A percentile compares a stretch with the other conserved stretches of the same genome.
Evolutionary conservation across 306 rosid species (phyloP).

Genomic region (Bauhinia variegata): DNA sequence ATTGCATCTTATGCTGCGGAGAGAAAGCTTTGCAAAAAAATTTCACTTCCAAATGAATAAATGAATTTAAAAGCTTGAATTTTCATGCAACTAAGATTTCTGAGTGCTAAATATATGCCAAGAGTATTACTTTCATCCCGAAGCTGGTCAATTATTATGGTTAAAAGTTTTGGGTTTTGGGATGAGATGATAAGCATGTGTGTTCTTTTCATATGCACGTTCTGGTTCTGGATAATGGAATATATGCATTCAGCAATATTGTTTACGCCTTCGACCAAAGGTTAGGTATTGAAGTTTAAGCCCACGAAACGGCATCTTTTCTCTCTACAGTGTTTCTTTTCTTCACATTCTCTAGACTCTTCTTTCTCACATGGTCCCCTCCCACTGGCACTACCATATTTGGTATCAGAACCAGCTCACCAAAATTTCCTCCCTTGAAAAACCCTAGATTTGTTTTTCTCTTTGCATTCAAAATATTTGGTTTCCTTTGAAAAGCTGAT

Average conservation of each 20-base stretch:
- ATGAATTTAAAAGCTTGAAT: too few relatives aligned
- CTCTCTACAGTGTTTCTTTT: background rate
- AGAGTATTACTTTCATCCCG: too few relatives aligned
- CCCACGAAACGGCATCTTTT: constrained; percentile 7
- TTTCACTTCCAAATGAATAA: too few relatives aligned
- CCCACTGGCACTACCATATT: background rate
- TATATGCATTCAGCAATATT: constrained; percentile 11
- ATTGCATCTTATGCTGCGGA: too few relatives aligned
- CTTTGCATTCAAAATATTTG: too few relatives aligned
- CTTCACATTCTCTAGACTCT: background rate
- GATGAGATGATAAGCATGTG: background rate
- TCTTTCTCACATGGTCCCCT: background rate
- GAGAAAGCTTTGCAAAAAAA: too few relatives aligned
- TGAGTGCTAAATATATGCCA: too few relatives aligned
- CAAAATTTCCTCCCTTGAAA: background rate
- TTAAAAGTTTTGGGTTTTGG: too few relatives aligned
- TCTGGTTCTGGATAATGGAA: background rate
- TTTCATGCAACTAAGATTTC: too few relatives aligned
- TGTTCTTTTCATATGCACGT: background rate
- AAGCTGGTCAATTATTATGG: too few relatives aligned
- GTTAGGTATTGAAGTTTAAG: background rate
- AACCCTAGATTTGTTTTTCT: background rate
- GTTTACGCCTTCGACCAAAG: background rate
- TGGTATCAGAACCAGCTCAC: background rate
- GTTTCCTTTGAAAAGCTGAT: background rate